Conservation (phyloP, 2,329 filamentous ascomycete species). For the Lojkania enalia region DNA sequence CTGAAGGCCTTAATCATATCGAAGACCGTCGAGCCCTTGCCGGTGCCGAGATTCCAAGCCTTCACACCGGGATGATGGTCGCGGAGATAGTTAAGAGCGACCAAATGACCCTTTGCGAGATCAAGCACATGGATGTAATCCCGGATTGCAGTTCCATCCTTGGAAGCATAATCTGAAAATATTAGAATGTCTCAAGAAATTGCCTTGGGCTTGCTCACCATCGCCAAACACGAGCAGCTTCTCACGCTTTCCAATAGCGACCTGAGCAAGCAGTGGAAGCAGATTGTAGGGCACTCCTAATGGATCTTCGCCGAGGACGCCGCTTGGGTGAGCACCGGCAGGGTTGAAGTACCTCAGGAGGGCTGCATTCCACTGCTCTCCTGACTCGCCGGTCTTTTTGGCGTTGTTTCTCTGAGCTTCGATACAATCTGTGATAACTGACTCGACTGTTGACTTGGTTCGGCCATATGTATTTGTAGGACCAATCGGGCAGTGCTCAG, state of each 20-base stretch:
- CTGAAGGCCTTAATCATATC: slow-evolving; percentile 97
- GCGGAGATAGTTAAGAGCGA: slow-evolving; percentile 87
- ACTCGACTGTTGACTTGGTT: slow-evolving; percentile 92
- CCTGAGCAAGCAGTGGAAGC: slow-evolving; percentile 89
- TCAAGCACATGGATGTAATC: slow-evolving; percentile 98
- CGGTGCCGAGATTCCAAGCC: slow-evolving; percentile 96
- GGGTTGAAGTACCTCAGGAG: slow-evolving; percentile 98
- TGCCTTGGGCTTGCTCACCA: too few relatives aligned
- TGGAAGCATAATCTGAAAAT: slow-evolving; percentile 84
- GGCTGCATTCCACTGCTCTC: slow-evolving; percentile 86
- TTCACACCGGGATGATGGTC: slow-evolving; percentile 83
- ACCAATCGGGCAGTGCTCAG: slow-evolving; percentile 92
- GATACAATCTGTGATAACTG: slow-evolving; percentile 87
- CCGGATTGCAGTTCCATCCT: slow-evolving; percentile 89
- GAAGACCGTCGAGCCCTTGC: slow-evolving; percentile 91
- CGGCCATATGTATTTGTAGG: slow-evolving; percentile 97
- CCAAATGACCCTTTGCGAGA: slow-evolving; percentile 80
- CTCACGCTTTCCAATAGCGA: slow-evolving; percentile 90
- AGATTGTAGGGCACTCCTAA: slow-evolving; percentile 96
- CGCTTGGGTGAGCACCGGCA: slow-evolving; percentile 88
- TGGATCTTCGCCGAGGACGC: slow-evolving; percentile 97
- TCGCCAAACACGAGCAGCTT: slow-evolving; percentile 95
- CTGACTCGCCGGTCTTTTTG: slow-evolving; percentile 74
- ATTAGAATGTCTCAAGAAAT: too few relatives aligned
- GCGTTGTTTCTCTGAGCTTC: slow-evolving; percentile 82